Conservation (phyloP, 139 green algal species). For the Coelastrella sp. region DNA sequence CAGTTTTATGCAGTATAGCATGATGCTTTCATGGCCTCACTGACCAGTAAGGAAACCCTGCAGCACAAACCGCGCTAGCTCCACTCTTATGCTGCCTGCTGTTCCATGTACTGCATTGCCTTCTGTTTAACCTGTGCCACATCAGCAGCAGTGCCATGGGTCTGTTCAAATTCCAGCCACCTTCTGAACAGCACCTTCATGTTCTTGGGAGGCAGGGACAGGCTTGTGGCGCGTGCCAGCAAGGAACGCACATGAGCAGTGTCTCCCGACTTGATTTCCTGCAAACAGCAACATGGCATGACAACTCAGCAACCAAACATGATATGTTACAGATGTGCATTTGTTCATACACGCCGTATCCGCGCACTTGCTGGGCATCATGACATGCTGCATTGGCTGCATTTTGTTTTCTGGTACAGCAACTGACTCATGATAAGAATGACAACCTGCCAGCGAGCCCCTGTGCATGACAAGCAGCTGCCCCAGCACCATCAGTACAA, state of each 20-base stretch:
- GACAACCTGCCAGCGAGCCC: too few species aligned
- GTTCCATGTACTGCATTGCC: constrained; percentile 92
- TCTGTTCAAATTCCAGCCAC: constrained; percentile 94
- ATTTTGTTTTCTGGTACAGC: too few species aligned
- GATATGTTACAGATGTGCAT: neutral
- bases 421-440: too few species aligned
- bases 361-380: too few species aligned
- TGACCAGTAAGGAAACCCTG: too few species aligned
- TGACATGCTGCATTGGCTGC: too few species aligned
- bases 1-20: too few species aligned
- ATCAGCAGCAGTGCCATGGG: constrained; percentile 71
- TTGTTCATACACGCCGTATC: too few species aligned
- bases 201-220: constrained; percentile 91
- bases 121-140: constrained; percentile 88
- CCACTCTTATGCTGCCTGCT: neutral
- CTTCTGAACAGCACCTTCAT: constrained; percentile 94
- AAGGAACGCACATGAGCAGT: constrained; percentile 74
- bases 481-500: too few species aligned
- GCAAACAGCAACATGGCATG: constrained; percentile 68
- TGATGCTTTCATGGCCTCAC: too few species aligned
- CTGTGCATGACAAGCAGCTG: too few species aligned
- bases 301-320: neutral
- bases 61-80: too few species aligned
- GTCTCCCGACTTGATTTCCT: constrained; percentile 74
- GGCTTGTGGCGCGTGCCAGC: constrained; percentile 89